Base-by-base conservation (phyloP, 805 yeast genomes). In the Cyberlindnera subsufficiens region DNA sequence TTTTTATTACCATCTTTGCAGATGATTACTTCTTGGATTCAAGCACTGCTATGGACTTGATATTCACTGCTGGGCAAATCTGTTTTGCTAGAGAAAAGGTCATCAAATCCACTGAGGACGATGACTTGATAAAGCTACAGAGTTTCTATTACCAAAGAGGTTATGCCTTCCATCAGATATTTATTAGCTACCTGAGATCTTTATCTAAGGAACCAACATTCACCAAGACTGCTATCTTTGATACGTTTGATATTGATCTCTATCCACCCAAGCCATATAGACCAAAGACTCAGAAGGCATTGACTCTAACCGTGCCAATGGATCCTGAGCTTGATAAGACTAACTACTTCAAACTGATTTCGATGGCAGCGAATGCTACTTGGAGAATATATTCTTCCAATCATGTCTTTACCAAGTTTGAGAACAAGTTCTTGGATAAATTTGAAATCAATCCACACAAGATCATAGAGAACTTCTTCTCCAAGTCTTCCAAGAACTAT, bases 381-480 rank as follows among this genome's bases (percentile, higher is more conserved):
- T 60, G 59, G 34, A 55, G 58, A 58, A 57, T 50, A 25, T 61
- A 55, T 48, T 60, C 60, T 13, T 59, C 59, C 18, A 56, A 54
- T 49, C 64, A 63, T 32, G 56, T 63, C 6, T 58, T 61, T 32
- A 70, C 65, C 5, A 72, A 60, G 48, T 63, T 65, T 37, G 68
- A 58, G 42, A 71, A 61, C 35, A 67, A 69, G 32, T 64, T 68
- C 39, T 51, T 67, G 20, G 72, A 66, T 32, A 71, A 61, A 34
- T 69, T 69, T 39, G 68, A 64, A 34, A 61, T 61, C 36, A 68
- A 69, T 37, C 74, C 65, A 36, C 60, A 58, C 44, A 56, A 58
- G 49, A 59, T 64, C 16, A 56, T 64, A 18, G 63, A 58, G 15
- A 54, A 58, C 25, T 54, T 64, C 37, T 63, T 63, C 40, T 62